Evolutionary conservation across 139 green algal genomes (phyloP), one percentile per base, ranked within the genome.

Genomic region (Chlorella vulgaris): DNA sequence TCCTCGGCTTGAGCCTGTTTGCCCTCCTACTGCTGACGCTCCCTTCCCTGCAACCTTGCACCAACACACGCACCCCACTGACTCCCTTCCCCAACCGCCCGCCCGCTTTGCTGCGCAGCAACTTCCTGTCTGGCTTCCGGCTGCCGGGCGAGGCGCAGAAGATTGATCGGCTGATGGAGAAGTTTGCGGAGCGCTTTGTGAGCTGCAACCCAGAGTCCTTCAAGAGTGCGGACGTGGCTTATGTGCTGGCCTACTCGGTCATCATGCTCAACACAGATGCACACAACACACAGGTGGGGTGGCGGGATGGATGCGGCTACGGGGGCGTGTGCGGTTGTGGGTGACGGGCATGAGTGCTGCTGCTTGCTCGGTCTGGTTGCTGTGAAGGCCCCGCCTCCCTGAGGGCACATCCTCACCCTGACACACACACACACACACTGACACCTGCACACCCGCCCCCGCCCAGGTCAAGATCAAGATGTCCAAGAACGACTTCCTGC

Each of bases 241-340:
- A 99, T 82, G 96, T 99, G 85, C 91, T 99, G 63, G 95, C 96
- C 35, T 99, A 98, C 89, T 96, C 89, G 18, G 95, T 99, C 74
- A 98, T 99, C 91, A 98, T 99, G 97, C 94, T 99, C 83, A 99
- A 99, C 93, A 99, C 97, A 3, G 97, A 99, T 85, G 95, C 95
- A 29, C 97, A 99, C 92, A 99, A 99, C 87, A 93, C 93, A 1
- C 86, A 79, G 73, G 73, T 39, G 73, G 26, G 35, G n/a, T n/a
- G n/a, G n/a, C n/a, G n/a, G n/a, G n/a, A n/a, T 38, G 36, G 29
- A 10, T 91, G 76, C 92, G 94, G n/a, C 93, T 93, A 86, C 82
- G 84, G 43, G 94, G 95, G 87, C 94, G 96, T 85, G 88, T 78
- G 5, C 85, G 88, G 58, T 10, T 2, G 82, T 42, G 63, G 31